Evolutionary conservation across 768 basidiomycete genomes (phyloP).

Genomic region (Russula dissimulans): DNA sequence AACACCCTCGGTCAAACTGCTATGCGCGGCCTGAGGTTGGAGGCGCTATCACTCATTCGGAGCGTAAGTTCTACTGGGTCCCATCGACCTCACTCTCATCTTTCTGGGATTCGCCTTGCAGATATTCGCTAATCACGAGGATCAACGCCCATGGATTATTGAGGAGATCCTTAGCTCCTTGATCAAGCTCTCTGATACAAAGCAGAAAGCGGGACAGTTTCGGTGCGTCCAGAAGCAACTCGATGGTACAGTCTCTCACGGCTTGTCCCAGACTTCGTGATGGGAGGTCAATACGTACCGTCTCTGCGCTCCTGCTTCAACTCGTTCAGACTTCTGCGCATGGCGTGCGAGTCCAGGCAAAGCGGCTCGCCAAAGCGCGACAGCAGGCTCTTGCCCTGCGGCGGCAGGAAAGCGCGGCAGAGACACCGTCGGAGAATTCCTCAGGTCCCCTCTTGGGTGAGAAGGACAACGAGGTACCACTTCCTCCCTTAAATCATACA

Average conservation of each 20-base stretch:
- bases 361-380: slow-evolving; percentile 50
- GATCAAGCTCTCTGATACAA: slow-evolving; percentile 82
- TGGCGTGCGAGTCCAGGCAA: slow-evolving; percentile 68
- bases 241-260: slow-evolving; percentile 1
- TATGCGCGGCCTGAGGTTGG: slow-evolving; percentile 72
- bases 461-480: slow-evolving; percentile 50
- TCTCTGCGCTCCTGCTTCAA: slow-evolving; percentile 87
- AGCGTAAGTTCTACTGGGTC: slow-evolving; percentile 44
- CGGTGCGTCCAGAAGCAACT: slow-evolving; percentile 39
- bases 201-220: slow-evolving; percentile 85
- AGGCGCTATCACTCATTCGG: slow-evolving; percentile 75
- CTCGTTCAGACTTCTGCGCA: slow-evolving; percentile 94
- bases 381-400: slow-evolving; percentile 52
- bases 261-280: slow-evolving; percentile 61
- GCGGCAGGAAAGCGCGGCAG: slow-evolving; percentile 52
- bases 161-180: slow-evolving; percentile 90
- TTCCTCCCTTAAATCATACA: background rate
- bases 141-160: slow-evolving; percentile 94
- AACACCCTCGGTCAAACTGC: slow-evolving; percentile 67
- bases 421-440: slow-evolving; percentile 27
- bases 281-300: slow-evolving; percentile 85
- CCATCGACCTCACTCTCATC: background rate
- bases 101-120: slow-evolving; percentile 27
- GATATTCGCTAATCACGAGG: slow-evolving; percentile 88
- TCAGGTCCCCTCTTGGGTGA: slow-evolving; percentile 55